These are phyloP conservation scores for Pseudomonodictys pantanalensis DNA, from an alignment of 495 filamentous ascomycete genomes.

Conservation along the genomic window DNA sequence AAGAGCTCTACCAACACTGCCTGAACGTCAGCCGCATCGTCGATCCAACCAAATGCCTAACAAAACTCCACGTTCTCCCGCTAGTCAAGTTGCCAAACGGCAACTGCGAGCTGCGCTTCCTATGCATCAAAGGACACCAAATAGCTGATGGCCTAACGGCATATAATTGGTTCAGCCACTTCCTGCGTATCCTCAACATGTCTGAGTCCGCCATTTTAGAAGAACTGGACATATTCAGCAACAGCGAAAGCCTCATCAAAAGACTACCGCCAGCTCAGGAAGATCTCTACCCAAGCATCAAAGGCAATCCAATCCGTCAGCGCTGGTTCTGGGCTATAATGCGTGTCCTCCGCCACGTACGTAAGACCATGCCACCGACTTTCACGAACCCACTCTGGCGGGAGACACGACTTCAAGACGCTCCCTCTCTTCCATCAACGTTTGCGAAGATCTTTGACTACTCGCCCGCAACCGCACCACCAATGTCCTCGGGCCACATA, in stretches of 20 bases:
- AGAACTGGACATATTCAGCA: constrained; percentile 12
- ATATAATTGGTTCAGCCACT: constrained; percentile 38
- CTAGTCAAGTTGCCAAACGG: constrained; percentile 18
- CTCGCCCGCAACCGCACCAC: constrained; percentile 21
- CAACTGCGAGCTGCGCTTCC: constrained; percentile 26
- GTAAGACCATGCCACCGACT: constrained; percentile 35
- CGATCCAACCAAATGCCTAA: constrained; percentile 33
- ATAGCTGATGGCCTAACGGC: constrained; percentile 39
- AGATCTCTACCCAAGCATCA: constrained; percentile 40
- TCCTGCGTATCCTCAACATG: constrained; percentile 37
- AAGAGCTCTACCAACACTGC: constrained; percentile 37
- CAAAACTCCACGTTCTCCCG: constrained; percentile 39
- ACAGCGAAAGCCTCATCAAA: constrained; percentile 5
- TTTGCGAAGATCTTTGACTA: constrained; percentile 40
- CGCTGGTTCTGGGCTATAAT: constrained; percentile 44
- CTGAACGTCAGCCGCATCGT: constrained; percentile 38
- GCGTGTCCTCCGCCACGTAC: constrained; percentile 39
- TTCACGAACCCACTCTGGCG: constrained; percentile 40
- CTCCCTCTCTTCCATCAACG: constrained; percentile 23
- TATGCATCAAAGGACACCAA: constrained; percentile 36
- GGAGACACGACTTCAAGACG: not conserved
- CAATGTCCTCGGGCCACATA: constrained; percentile 34
- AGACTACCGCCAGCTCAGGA: constrained; percentile 42
- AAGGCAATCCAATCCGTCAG: constrained; percentile 31
- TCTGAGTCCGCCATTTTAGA: not conserved